These are phyloP conservation scores for Nicotiana sylvestris DNA, from an alignment of 257 asterid genomes.

Conservation along the genomic window DNA sequence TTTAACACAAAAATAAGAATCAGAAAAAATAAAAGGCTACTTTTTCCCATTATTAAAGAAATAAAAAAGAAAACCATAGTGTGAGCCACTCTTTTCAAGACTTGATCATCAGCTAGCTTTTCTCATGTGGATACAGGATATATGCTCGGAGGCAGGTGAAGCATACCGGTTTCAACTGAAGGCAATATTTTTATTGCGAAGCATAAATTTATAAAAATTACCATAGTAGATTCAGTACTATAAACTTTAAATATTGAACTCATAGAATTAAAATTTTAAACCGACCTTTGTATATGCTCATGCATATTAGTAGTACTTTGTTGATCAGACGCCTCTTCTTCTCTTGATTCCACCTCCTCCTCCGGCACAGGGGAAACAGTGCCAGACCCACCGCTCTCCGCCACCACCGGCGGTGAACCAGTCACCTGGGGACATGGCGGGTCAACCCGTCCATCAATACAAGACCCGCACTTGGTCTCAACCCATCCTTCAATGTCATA, in stretches of 20 bases:
- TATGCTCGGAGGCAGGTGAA: neutral
- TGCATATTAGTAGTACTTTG: neutral
- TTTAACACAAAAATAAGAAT: too few species aligned
- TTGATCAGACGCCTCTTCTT: neutral
- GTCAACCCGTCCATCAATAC: slow-evolving; percentile 66
- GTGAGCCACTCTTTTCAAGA: too few species aligned
- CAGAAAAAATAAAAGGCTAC: neutral
- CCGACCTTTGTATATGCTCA: too few species aligned
- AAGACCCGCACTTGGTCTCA: slow-evolving; percentile 69
- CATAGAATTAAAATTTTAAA: too few species aligned
- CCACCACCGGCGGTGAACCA: slow-evolving; percentile 16
- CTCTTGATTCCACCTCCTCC: neutral
- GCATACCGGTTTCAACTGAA: too few species aligned
- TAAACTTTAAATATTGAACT: too few species aligned
- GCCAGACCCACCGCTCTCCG: neutral
- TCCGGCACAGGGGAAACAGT: neutral
- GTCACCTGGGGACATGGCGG: slow-evolving; percentile 41
- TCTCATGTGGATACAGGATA: neutral
- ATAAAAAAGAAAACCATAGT: neutral
- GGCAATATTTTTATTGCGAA: too few species aligned
- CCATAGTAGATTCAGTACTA: too few species aligned
- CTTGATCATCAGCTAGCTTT: neutral
- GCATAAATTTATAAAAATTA: too few species aligned
- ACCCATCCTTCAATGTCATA: slow-evolving; percentile 80
- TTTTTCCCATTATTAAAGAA: neutral